These are phyloP conservation scores for Penicillium brevicompactum DNA, from an alignment of 2,329 filamentous ascomycete species.

Conservation along the genomic window DNA sequence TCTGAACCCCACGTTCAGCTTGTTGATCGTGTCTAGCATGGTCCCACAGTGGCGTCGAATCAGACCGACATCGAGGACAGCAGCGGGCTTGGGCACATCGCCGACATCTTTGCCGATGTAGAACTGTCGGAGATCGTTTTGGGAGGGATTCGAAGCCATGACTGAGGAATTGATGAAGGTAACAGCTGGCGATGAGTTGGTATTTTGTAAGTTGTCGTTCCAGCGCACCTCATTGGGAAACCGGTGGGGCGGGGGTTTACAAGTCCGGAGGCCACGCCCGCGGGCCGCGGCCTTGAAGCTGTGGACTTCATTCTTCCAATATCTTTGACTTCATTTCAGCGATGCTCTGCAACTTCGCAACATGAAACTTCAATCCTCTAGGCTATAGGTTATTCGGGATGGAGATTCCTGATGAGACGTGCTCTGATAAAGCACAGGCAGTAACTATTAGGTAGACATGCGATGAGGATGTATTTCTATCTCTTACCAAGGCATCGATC, in stretches of 20 bases:
- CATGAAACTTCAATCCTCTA: not conserved
- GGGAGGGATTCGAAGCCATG: conserved; percentile 11
- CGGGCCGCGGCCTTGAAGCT: no score
- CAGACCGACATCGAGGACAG: conserved; percentile 68
- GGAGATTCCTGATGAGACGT: no score
- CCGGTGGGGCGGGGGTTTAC: conserved; percentile 10
- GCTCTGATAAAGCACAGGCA: no score
- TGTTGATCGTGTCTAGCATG: conserved; percentile 67
- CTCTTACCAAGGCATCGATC: no score
- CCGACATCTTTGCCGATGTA: conserved; percentile 64
- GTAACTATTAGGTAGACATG: no score
- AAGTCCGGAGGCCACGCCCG: not conserved
- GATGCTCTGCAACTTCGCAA: no score
- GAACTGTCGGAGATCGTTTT: conserved; percentile 16
- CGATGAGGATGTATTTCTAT: no score
- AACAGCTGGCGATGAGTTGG: not conserved
- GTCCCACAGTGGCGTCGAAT: conserved; percentile 67
- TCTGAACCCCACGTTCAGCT: conserved; percentile 67
- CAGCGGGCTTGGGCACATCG: conserved; percentile 66
- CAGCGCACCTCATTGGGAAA: not conserved
- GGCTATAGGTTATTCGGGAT: no score
- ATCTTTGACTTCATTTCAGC: not conserved
- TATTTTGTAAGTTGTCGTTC: conserved; percentile 4
- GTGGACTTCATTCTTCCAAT: no score
- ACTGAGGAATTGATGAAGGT: not conserved